These are phyloP conservation scores for Sideroxylon spinosum DNA, from an alignment of 179 eudicot genomes.

Conservation along the genomic window DNA sequence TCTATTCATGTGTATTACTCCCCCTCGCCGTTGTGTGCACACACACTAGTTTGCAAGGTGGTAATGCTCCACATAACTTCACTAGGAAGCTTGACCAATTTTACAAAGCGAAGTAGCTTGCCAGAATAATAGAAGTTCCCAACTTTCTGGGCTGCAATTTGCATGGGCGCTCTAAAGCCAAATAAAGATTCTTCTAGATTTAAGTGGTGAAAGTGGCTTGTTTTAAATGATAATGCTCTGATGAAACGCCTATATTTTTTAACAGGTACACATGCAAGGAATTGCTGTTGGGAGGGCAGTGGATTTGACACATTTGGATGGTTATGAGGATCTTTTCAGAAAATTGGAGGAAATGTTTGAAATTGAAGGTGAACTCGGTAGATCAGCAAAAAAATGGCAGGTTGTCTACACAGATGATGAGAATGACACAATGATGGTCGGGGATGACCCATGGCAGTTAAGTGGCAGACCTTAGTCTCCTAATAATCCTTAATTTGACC, in stretches of 20 bases:
- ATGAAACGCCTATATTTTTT: background rate
- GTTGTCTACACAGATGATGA: slow-evolving; percentile 89
- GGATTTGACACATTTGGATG: slow-evolving; percentile 57
- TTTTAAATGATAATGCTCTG: background rate
- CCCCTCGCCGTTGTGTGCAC: background rate
- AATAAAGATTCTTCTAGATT: background rate
- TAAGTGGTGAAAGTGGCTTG: background rate
- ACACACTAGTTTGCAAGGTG: background rate
- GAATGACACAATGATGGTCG: slow-evolving; percentile 96
- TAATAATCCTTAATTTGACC: background rate
- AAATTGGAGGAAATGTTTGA: slow-evolving; percentile 84
- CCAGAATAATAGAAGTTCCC: background rate
- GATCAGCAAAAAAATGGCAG: slow-evolving; percentile 72
- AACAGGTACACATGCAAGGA: slow-evolving; percentile 93
- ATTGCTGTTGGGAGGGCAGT: slow-evolving; percentile 93
- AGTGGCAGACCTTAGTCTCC: slow-evolving; percentile 23
- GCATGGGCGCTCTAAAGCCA: no score
- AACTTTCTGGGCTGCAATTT: background rate
- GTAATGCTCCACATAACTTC: background rate
- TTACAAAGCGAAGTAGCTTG: background rate
- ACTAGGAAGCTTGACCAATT: background rate
- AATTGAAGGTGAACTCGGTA: slow-evolving; percentile 65
- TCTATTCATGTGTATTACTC: no score
- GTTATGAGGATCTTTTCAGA: slow-evolving; percentile 67
- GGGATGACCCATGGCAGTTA: slow-evolving; percentile 99